Percentiles rank a stretch among this genome's conserved stretches.
phyloP scores from a whole-genome alignment of 441 rosid species.

The Biscutella laevigata region DNA sequence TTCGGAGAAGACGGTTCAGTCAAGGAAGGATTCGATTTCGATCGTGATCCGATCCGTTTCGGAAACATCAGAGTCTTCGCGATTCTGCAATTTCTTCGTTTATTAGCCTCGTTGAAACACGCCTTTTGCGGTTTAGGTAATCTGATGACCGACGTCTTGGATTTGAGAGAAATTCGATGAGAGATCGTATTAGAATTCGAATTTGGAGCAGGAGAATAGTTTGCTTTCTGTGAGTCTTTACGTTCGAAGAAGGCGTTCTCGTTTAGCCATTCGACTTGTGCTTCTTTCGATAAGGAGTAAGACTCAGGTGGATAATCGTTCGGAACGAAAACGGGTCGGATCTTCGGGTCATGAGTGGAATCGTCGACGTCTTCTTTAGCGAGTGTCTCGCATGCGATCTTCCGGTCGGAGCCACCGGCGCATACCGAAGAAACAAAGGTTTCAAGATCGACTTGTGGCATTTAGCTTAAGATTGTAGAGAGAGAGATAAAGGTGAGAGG shows the following conservation, averaged over 20 bases:
- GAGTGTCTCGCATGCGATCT: conserved; percentile 62
- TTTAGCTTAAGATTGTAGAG: conserved; percentile 1
- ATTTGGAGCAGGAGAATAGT: conserved; percentile 30
- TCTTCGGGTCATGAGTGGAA: conserved; percentile 3
- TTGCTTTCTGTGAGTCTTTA: conserved; percentile 65
- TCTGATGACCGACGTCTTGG: conserved; percentile 60
- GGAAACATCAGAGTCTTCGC: conserved; percentile 57
- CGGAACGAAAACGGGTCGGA: conserved; percentile 14
- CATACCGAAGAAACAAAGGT: conserved; percentile 60
- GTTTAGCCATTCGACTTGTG: conserved; percentile 72
- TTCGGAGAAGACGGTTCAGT: conserved; percentile 84
- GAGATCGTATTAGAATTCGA: conserved; percentile 39
- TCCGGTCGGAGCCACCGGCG: conserved; percentile 51
- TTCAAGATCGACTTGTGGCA: conserved; percentile 63
- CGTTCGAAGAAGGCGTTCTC: conserved; percentile 81
- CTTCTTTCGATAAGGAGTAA: conserved; percentile 70
- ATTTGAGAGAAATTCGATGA: conserved; percentile 48
- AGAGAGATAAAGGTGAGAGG: conserved; percentile 2
- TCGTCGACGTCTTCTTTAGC: conserved; percentile 22
- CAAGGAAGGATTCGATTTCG: conserved; percentile 46
- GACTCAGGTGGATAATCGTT: conserved; percentile 80
- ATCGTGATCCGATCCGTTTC: conserved; percentile 44
- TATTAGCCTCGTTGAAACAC: conserved; percentile 45
- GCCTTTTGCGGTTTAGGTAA: conserved; percentile 74
- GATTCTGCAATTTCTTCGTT: conserved; percentile 42